Evolutionary conservation across 2,329 filamentous ascomycete species (phyloP), one percentile per base, ranked within the genome.

Genomic region (Magnaporthiopsis incrustans): DNA sequence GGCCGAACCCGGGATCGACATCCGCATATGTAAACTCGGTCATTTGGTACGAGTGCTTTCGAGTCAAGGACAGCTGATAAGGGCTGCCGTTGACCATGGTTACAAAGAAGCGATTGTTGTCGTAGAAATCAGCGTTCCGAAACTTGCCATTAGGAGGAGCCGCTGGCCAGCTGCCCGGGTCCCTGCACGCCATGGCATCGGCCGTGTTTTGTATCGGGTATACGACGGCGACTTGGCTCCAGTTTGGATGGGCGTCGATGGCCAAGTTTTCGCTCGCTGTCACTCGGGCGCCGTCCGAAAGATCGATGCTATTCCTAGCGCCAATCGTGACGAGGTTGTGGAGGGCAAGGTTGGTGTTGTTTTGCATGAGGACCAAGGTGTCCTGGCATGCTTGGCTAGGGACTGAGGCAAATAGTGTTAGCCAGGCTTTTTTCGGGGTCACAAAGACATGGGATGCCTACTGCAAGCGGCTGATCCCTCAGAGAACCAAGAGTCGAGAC

Each of bases 261-360:
- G 70, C 70, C 6, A 72, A 65, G 63, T 74, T 73, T 53, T 73
- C 71, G 11, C 61, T 53, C 11, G 73, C 71, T 14, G 27, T 6
- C 59, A 75, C 69, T 14, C 64, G 68, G 32, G 69, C 64, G 22
- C 71, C 71, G 59, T 73, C 68, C 33, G 67, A 66, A 8, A 70
- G 66, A 53, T 53, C 22, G 4, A 66, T 65, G 66, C 71, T 71
- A 62, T 74, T 70, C 63, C 70, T 70, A 32, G 73, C 68, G 3
- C 74, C 73, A 11, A 75, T 74, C 11, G 70, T 72, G 12, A 75
- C 65, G 26, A 75, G 64, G 35, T 74, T 67, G 44, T 70, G 63
- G 58, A 72, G 64, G 7, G 66, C 67, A 25, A 71, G 64, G 62
- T 69, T 69, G 22, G 66, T 57, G 26, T 63, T 62, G 60, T 74